Conservation (phyloP, 2,329 filamentous ascomycete genomes). For the Dactylellina drechsleri region DNA sequence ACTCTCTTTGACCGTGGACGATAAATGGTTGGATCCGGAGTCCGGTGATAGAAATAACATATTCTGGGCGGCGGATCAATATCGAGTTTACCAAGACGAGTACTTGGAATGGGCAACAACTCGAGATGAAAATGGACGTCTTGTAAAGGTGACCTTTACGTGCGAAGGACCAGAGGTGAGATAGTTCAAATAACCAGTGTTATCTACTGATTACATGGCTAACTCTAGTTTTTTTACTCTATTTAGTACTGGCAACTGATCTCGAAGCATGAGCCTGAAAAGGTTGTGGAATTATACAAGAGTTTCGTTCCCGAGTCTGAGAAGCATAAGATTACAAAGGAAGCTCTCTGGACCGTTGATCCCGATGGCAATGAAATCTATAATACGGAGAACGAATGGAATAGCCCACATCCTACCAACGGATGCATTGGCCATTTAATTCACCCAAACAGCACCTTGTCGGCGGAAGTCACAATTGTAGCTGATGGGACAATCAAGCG, state of each 20-base stretch:
- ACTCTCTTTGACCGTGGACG: background rate
- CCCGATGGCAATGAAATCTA: slow-evolving; percentile 8
- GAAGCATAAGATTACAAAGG: slow-evolving; percentile 40
- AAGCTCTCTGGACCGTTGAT: slow-evolving; percentile 26
- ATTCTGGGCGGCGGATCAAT: slow-evolving; percentile 18
- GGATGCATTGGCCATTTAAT: slow-evolving; percentile 52
- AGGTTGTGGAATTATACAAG: slow-evolving; percentile 45
- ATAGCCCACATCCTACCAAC: slow-evolving; percentile 27
- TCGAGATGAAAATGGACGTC: slow-evolving; percentile 17
- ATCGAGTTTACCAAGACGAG: slow-evolving; percentile 40
- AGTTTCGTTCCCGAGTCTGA: slow-evolving; percentile 25
- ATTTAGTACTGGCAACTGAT: slow-evolving; percentile 45
- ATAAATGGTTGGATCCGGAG: background rate
- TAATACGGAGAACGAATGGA: slow-evolving; percentile 42
- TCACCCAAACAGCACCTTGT: slow-evolving; percentile 46
- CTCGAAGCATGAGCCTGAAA: slow-evolving; percentile 32
- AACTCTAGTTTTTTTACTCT: background rate
- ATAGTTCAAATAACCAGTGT: background rate
- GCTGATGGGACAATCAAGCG: slow-evolving; percentile 20
- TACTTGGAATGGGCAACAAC: slow-evolving; percentile 53
- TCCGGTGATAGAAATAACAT: slow-evolving; percentile 18
- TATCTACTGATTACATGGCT: background rate
- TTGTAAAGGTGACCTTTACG: slow-evolving; percentile 46
- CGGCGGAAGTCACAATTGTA: slow-evolving; percentile 32
- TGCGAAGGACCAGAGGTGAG: slow-evolving; percentile 54